phyloP scores from a whole-genome alignment of 192 early-diverging fungal species.

The Paraglomus occultum region DNA sequence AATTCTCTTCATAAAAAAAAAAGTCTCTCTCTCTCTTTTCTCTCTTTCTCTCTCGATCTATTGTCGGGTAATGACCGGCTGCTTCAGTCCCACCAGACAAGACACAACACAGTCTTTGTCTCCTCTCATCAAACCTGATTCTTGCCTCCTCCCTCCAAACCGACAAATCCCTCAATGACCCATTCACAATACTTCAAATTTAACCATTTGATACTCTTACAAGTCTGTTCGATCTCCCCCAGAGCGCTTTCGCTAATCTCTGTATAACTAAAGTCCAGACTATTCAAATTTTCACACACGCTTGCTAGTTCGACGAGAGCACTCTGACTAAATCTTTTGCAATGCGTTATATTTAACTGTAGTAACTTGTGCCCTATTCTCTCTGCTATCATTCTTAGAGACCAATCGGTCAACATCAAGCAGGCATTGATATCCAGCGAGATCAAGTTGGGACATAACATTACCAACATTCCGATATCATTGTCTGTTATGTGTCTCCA shows the following conservation, averaged over 20 bases:
- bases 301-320: slow-evolving; percentile 6
- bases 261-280: slow-evolving; percentile 19
- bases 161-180: slow-evolving; percentile 3
- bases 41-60: too few species aligned
- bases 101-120: too few species aligned
- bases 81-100: too few species aligned
- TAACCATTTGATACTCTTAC: slow-evolving; percentile 22
- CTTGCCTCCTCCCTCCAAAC: too few species aligned
- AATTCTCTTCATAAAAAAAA: too few species aligned
- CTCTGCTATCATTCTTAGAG: slow-evolving; percentile 4
- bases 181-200: slow-evolving; percentile 28
- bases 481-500: slow-evolving; percentile 3
- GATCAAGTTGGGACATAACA: slow-evolving; percentile 17
- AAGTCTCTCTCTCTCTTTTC: too few species aligned
- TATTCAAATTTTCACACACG: neutral
- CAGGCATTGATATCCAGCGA: slow-evolving; percentile 21
- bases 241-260: slow-evolving; percentile 19
- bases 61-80: too few species aligned
- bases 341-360: slow-evolving; percentile 8
- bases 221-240: slow-evolving; percentile 14
- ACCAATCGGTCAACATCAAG: neutral
- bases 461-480: slow-evolving; percentile 12
- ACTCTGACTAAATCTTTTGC: slow-evolving; percentile 12
- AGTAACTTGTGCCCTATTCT: neutral
- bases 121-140: too few species aligned